Evolutionary conservation across 129 eudicot genomes (phyloP).

Genomic region (Chrysanthemum seticuspe): DNA sequence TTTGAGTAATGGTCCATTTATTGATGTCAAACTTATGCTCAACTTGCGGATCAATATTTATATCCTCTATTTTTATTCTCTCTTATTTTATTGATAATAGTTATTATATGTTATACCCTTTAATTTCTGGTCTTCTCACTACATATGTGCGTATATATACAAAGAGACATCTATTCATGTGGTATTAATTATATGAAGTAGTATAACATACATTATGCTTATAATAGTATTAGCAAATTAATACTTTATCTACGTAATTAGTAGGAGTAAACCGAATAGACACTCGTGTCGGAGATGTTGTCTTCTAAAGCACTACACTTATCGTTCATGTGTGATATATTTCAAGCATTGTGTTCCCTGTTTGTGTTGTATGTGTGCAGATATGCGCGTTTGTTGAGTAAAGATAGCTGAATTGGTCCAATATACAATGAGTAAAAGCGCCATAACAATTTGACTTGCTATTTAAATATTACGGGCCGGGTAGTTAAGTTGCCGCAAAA

Average conservation of each 20-base stretch:
- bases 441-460: background rate
- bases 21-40: constrained; percentile 19
- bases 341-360: background rate
- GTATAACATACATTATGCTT: too few species aligned
- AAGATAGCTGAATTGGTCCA: background rate
- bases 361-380: background rate
- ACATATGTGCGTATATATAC: too few species aligned
- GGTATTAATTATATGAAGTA: too few species aligned
- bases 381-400: background rate
- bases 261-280: background rate
- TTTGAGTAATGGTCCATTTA: constrained; percentile 19
- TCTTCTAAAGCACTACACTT: background rate
- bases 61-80: background rate
- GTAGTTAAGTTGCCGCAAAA: background rate
- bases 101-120: too few species aligned
- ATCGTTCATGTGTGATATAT: background rate
- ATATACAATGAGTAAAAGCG: background rate
- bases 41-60: background rate
- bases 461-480: too few species aligned
- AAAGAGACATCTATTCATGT: too few species aligned
- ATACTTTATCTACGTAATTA: background rate
- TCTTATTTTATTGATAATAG: too few species aligned
- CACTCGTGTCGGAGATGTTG: constrained; percentile 5
- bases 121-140: too few species aligned
- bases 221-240: too few species aligned